Conservation (phyloP, 495 filamentous ascomycete genomes). For the Chaetomium fimeti region DNA sequence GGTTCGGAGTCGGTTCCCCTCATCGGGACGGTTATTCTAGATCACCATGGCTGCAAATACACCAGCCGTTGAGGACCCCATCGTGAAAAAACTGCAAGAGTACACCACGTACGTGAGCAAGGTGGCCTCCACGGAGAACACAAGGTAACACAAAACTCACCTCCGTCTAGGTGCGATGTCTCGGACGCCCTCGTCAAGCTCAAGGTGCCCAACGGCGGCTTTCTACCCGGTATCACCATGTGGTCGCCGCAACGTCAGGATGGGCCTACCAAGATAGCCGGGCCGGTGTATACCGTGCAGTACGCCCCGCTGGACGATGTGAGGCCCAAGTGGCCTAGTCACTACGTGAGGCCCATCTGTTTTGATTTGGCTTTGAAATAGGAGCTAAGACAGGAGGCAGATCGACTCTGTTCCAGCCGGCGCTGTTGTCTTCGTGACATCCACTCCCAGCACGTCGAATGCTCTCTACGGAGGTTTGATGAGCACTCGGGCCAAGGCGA, state of each 20-base stretch:
- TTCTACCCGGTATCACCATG: slow-evolving; percentile 57
- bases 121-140: too few species aligned
- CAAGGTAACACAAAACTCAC: not conserved
- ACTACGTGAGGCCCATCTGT: slow-evolving; percentile 46
- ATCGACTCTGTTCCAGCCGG: slow-evolving; percentile 54
- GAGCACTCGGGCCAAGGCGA: slow-evolving; percentile 53
- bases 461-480: slow-evolving; percentile 62
- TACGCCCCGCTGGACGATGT: slow-evolving; percentile 49
- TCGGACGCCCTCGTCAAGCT: slow-evolving; percentile 52
- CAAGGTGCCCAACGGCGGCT: slow-evolving; percentile 54
- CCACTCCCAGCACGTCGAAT: slow-evolving; percentile 51
- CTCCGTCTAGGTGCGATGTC: slow-evolving; percentile 41
- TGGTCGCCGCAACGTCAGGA: slow-evolving; percentile 56
- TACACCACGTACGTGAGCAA: slow-evolving; percentile 43
- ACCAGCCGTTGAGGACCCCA: slow-evolving; percentile 34
- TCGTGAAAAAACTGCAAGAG: slow-evolving; percentile 41
- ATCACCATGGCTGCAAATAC: slow-evolving; percentile 22
- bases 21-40: not conserved
- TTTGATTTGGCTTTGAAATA: not conserved
- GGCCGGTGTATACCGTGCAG: slow-evolving; percentile 58
- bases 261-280: slow-evolving; percentile 54
- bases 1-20: too few species aligned
- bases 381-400: slow-evolving; percentile 31
- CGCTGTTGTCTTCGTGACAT: slow-evolving; percentile 57
- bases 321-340: slow-evolving; percentile 45